These are phyloP conservation scores for Talaromyces rugulosus DNA, from an alignment of 2,329 filamentous ascomycete species.

Conservation along the genomic window DNA sequence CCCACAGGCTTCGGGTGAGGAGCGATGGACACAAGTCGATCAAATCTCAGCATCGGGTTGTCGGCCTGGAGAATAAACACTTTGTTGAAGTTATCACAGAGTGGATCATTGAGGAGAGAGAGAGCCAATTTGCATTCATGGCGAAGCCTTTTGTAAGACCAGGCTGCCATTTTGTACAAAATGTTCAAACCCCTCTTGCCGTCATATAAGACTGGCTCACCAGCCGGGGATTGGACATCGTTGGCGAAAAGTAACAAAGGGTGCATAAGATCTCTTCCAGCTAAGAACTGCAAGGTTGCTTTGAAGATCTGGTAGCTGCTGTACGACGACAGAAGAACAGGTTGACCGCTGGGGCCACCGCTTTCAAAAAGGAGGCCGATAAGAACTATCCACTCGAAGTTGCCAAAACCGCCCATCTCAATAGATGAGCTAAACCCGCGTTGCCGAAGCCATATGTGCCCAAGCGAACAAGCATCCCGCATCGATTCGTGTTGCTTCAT, in stretches of 20 bases:
- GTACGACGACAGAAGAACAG: constrained; percentile 71
- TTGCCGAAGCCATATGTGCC: constrained; percentile 84
- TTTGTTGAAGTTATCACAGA: constrained; percentile 75
- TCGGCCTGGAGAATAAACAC: constrained; percentile 68
- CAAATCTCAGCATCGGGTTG: constrained; percentile 51
- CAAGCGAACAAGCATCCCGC: constrained; percentile 78
- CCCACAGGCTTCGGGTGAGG: constrained; percentile 21
- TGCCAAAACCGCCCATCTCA: constrained; percentile 79
- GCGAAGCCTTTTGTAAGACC: constrained; percentile 72
- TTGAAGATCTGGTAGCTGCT: constrained; percentile 95
- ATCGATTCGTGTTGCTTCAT: constrained; percentile 68
- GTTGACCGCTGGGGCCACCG: constrained; percentile 67
- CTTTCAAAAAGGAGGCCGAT: constrained; percentile 75
- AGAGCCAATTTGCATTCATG: constrained; percentile 72
- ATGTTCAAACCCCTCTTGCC: constrained; percentile 70
- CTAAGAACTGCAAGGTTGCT: constrained; percentile 82
- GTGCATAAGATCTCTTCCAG: constrained; percentile 68
- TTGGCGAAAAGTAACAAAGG: constrained; percentile 48
- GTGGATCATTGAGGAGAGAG: constrained; percentile 67
- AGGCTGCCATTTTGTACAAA: constrained; percentile 83
- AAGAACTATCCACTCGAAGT: constrained; percentile 84
- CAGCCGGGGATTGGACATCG: constrained; percentile 32
- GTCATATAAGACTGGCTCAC: constrained; percentile 74
- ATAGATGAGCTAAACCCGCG: constrained; percentile 70
- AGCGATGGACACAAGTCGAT: constrained; percentile 45